Evolutionary conservation across 306 rosid genomes (phyloP), one percentile per base, ranked within the genome.

Genomic region (Glycine tomentella): DNA sequence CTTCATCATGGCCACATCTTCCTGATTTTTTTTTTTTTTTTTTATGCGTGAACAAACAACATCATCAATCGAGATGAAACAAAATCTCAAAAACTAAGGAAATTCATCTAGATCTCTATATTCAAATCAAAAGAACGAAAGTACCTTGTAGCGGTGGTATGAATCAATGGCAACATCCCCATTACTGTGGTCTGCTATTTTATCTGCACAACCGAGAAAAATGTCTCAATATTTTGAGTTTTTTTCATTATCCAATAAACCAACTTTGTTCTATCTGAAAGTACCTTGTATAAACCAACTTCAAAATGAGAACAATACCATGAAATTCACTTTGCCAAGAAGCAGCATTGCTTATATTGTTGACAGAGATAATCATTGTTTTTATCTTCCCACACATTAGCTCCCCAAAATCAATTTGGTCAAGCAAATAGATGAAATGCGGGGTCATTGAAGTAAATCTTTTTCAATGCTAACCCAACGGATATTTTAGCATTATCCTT

Each of bases 71-170:
- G 6, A 50, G 12, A 77, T 4, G 13, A 20, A 74, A 74, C 9
- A 11, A 80, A 77, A 81, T 55, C 6, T 38, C 63, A 48, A 51
- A 11, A n/a, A 15, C 75, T 2, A 69, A 12, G 45, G 61, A 58
- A 79, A 75, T 61, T 70, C 42, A 42, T 79, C 31, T n/a, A 52
- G 44, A 48, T 12, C 55, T 75, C 9, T 59, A 57, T 51, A 52
- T 14, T 81, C 36, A 75, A 53, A 51, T 44, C 33, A 74, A 74
- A 55, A 84, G 70, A 57, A 74, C 11, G 74, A 33, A 81, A 69
- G 55, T 83, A 90, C 94, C 91, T 90, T 87, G 87, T 85, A 90
- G 51, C 85, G 92, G 74, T 89, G 92, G 87, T 89, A 90, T 36
- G 88, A 84, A 78, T 90, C 94, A 56, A 81, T 38, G 8, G 94